Evolutionary conservation across 352 stramenopile species (phyloP).

Genomic region (Thraustochytrium striatum): DNA sequence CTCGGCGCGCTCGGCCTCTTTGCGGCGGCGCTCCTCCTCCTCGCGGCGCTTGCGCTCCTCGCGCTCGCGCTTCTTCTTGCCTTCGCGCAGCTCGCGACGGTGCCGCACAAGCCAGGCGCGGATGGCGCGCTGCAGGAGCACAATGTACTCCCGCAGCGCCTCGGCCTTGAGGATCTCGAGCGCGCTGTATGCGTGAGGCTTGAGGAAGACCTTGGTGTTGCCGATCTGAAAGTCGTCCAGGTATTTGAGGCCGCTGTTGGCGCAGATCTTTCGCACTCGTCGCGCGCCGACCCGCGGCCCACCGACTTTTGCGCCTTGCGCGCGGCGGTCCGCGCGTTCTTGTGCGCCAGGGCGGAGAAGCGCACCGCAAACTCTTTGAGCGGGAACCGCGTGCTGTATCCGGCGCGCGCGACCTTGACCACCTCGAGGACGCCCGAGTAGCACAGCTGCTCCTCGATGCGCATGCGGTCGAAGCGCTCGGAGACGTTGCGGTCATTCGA

Average conservation of each 20-base stretch:
- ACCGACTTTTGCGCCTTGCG: constrained; percentile 15
- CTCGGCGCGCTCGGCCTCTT: not conserved
- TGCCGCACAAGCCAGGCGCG: not conserved
- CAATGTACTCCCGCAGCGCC: constrained; percentile 6
- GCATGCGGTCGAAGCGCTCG: constrained; percentile 75
- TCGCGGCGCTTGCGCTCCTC: constrained; percentile 32
- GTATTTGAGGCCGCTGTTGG: constrained; percentile 8
- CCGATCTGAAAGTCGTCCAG: constrained; percentile 48
- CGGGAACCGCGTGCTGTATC: constrained; percentile 92
- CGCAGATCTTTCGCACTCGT: not conserved
- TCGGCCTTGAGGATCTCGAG: constrained; percentile 33
- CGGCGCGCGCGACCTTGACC: constrained; percentile 92
- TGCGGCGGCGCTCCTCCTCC: not conserved
- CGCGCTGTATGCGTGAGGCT: constrained; percentile 20
- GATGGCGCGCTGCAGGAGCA: constrained; percentile 29
- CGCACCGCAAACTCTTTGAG: constrained; percentile 63
- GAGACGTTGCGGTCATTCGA: constrained; percentile 90
- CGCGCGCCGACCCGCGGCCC: not conserved
- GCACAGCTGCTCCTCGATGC: constrained; percentile 90
- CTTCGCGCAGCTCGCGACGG: not conserved
- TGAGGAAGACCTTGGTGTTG: constrained; percentile 54
- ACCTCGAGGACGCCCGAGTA: constrained; percentile 98
- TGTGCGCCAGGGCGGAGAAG: not conserved
- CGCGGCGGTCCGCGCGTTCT: not conserved
- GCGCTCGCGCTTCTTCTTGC: constrained; percentile 24